A percentile compares a stretch with the other conserved stretches of the same genome.
Evolutionary conservation across 305 asterid genomes (phyloP).

Genomic region (Fraxinus sp.): DNA sequence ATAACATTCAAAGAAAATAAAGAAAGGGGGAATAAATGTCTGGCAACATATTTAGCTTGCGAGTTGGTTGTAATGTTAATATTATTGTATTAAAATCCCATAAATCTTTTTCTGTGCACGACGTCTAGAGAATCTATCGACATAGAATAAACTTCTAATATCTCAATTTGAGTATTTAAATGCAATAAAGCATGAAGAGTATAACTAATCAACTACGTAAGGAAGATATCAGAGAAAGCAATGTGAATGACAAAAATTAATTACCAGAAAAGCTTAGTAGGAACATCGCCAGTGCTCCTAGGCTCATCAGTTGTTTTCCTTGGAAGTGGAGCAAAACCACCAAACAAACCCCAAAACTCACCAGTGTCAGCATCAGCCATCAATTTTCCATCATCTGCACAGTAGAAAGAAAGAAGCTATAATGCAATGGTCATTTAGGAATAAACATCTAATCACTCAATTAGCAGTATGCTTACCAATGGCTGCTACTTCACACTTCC

Average conservation of each 20-base stretch:
- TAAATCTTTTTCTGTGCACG: background rate
- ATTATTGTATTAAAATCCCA: background rate
- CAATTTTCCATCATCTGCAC: conserved; percentile 81
- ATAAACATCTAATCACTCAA: conserved; percentile 24
- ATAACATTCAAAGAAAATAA: background rate
- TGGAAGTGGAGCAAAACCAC: conserved; percentile 96
- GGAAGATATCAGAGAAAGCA: conserved; percentile 15
- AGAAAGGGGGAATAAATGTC: background rate
- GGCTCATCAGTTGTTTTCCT: conserved; percentile 45
- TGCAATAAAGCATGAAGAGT: conserved; percentile 5
- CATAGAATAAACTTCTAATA: conserved; percentile 6
- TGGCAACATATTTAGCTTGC: background rate
- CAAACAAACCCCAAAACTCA: conserved; percentile 93
- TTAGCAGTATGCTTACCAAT: conserved; percentile 50
- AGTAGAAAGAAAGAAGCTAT: conserved; percentile 27
- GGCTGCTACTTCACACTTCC: conserved; percentile 81
- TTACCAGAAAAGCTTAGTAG: conserved; percentile 66
- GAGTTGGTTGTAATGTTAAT: conserved; percentile 8
- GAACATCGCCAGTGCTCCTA: conserved; percentile 32
- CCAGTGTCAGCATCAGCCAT: conserved; percentile 94
- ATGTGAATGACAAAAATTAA: conserved; percentile 14
- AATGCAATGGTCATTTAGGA: conserved; percentile 25
- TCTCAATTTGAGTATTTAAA: background rate
- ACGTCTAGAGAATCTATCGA: background rate
- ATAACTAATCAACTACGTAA: conserved; percentile 11